Evolutionary conservation across 371 early-diverging fungal genomes (phyloP), one percentile per base, ranked within the genome.

Genomic region (Mortierella sp.): DNA sequence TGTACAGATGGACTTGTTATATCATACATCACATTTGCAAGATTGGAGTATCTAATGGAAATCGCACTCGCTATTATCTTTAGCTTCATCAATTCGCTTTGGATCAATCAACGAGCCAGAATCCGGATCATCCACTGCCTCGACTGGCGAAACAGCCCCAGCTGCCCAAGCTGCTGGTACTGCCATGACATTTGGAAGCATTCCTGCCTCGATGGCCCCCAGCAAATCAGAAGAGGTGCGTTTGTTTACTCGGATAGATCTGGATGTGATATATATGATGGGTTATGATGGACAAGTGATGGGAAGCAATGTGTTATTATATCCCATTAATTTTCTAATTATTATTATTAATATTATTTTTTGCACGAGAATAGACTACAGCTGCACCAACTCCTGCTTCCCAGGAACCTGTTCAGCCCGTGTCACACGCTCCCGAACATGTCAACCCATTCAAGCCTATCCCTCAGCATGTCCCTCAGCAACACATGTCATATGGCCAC

Each of bases 81-180:
- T 72, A 80, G 75, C 67, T 31, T 51, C 70, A 53, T 79, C 86
- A 28, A 87, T 89, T 75, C 87, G 86, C 47, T 89, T 89, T 83
- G 89, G 89, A 66, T 88, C 89, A 19, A 83, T 89, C 68, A 86
- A 85, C 68, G 84, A 85, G 54, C 34, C 82, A n/a, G 67, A 76
- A 26, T 68, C 82, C 22, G 83, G 76, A 61, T 61, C 72, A 15
- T 37, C 70, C 23, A 64, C 76, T 43, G 51, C 77, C 13, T 61
- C 72, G 31, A 64, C 55, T n/a, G 65, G 55, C 51, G 70, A 66
- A 35, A 66, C 58, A 17, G 64, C 62, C 19, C 42, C 83, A 45
- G 60, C 81, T 54, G 29, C 74, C 9, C 23, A 59, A 2, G 19
- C 80, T 51, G 53, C 67, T 17, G 66, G 82, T 31, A 51, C 78